Evolutionary conservation across 1,139 yeast genomes (phyloP), one percentile per base, ranked within the genome.

Genomic region (Kodamaea ohmeri): DNA sequence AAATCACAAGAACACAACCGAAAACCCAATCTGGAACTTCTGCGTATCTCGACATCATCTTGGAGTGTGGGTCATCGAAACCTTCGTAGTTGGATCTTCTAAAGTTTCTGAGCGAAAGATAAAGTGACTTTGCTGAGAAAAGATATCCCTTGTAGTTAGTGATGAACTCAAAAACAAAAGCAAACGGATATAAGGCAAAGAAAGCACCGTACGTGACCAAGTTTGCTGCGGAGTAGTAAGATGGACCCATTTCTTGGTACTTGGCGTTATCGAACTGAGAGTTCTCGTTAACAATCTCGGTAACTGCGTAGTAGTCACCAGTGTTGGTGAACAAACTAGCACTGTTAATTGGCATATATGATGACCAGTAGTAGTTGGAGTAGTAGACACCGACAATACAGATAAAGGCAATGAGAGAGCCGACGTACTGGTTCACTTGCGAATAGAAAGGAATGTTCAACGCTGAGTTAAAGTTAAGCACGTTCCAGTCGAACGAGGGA

Each of bases 171-270:
- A 41, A 49, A 7, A 46, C 14, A 13, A 48, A 28, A 3, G 43
- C 41, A 36, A 49, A 48, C 1, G 56, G 56, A 32, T 49, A 51
- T 17, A 50, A n/a, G 8, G 49, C 48, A 26, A 51, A 46, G 19
- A 45, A 46, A 2, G 52, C 44, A 5, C 53, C 53, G 32, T 48
- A 51, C 4, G 36, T 37, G 13, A 51, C 48, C 44, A 51, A 43
- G 32, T 43, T 44, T 5, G 63, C 68, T 4, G 71, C 71, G 1
- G 67, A 47, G 39, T 64, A 65, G 46, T 56, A 67, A 34, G 72
- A 70, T 2, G 79, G 80, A 1, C 75, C 48, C 56, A 49, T 11
- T 44, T 57, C 44, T 6, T 47, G 35, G 38, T 52, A 52, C 38
- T 49, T 48, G 12, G 32, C 43, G 3, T 49, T 18, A 30, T 46